Conservation (phyloP, 257 asterid genomes). For the Rehmannia glutinosa region DNA sequence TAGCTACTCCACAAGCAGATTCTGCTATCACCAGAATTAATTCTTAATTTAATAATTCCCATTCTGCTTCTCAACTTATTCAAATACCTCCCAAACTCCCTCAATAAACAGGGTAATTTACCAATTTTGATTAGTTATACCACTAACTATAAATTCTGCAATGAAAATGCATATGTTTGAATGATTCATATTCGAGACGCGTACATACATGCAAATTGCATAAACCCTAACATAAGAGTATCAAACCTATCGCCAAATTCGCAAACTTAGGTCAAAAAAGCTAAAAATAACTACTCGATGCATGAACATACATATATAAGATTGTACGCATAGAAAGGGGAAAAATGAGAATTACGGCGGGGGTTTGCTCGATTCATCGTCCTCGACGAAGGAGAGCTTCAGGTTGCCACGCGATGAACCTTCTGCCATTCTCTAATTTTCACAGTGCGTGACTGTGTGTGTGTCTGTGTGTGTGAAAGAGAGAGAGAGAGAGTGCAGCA, state of each 20-base stretch:
- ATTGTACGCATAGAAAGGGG: not conserved
- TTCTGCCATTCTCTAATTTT: constrained; percentile 43
- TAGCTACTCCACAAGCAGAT: not conserved
- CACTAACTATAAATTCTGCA: not conserved
- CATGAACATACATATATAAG: not conserved
- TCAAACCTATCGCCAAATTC: constrained; percentile 7
- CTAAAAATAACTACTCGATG: not conserved
- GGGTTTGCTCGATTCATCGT: constrained; percentile 44
- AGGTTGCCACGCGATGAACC: constrained; percentile 43
- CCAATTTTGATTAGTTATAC: not conserved
- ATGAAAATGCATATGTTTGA: not conserved
- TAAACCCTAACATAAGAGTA: constrained; percentile 21
- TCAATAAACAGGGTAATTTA: not conserved
- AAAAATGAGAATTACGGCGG: constrained; percentile 32
- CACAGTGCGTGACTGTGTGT: not conserved
- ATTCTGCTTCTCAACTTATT: not conserved
- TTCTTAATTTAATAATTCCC: not conserved
- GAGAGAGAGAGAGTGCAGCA: not conserved
- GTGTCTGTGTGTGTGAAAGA: not conserved
- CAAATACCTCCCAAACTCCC: not conserved
- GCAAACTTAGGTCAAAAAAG: not conserved
- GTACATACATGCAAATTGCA: constrained; percentile 1
- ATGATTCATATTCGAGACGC: not conserved
- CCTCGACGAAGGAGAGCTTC: constrained; percentile 61
- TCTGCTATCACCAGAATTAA: not conserved